Conservation (phyloP, 495 filamentous ascomycete genomes). For the Tuber umbilicatum region DNA sequence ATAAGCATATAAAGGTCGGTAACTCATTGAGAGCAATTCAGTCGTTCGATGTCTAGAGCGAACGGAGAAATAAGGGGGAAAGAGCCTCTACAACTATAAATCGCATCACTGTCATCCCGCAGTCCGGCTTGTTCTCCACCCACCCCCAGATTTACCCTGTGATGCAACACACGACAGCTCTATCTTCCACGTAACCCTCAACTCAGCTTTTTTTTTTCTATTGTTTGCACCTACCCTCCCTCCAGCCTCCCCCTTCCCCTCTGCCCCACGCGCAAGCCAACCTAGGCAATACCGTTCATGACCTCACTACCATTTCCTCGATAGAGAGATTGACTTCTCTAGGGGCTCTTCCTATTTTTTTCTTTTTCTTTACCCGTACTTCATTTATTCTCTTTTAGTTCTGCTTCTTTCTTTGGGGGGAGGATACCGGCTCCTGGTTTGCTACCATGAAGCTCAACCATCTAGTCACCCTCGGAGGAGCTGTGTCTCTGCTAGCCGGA, state of each 20-base stretch:
- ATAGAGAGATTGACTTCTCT: background rate
- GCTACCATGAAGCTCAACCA: constrained; percentile 14
- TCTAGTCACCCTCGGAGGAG: constrained; percentile 13
- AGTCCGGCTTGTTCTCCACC: background rate
- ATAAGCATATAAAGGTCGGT: background rate
- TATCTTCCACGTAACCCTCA: constrained; percentile 4
- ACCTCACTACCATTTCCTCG: background rate
- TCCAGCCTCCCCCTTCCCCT: background rate
- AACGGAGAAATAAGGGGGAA: background rate
- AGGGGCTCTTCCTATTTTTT: background rate
- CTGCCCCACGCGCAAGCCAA: background rate
- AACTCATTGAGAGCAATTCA: background rate
- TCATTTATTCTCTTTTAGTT: background rate
- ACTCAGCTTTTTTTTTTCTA: background rate
- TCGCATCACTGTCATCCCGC: background rate
- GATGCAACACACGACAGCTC: background rate
- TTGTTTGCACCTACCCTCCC: background rate
- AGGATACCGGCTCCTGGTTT: background rate
- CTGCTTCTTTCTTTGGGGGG: background rate
- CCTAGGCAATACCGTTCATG: background rate
- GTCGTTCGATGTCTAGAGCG: background rate
- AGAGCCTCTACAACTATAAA: background rate
- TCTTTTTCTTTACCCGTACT: background rate
- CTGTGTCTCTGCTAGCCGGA: constrained; percentile 21
- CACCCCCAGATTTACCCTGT: background rate